Base-by-base conservation (phyloP, 495 filamentous ascomycete genomes). In the Cercophora samala region DNA sequence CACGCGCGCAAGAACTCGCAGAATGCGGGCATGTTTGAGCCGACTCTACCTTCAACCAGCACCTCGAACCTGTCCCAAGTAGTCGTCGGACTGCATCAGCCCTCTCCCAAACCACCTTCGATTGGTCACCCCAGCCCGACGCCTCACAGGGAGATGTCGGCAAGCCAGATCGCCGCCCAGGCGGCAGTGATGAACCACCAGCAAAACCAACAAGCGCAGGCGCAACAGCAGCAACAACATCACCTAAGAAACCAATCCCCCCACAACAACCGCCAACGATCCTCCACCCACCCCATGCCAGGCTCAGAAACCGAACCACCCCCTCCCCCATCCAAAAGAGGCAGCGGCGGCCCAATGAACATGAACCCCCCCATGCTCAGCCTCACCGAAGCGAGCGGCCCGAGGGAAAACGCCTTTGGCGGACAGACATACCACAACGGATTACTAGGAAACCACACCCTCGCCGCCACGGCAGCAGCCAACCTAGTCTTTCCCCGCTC, bases 91-190 rank as follows among this genome's bases (percentile, higher is more conserved):
- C 78, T 69, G 21, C 77, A 78, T 52, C 58, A 73, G 6, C 77
- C 73, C 69, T 76, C 74, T 13, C n/a, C 60, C 60, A 62, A 62
- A 61, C 5, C 8, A 29, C n/a, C n/a, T n/a, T n/a, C n/a, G 63
- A 68, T 67, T 60, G 29, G 29, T n/a, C n/a, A n/a, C 29, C 65
- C 68, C 3, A 58, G 58, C 62, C 82, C 82, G 58, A 79, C 91
- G 56, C 87, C 70, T n/a, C 71, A 70, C 61, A 74, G 74, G 51
- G 71, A 80, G 11, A 76, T 82, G 65, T 82, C 88, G 3, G 91
- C 93, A 8, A 94, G 91, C 67, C 87, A 92, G 73, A 96, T 96
- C 70, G 93, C 93, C 21, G 93, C 93, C 24, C 93, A 97, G 79
- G 87, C 93, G 21, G 93, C 93, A 24, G 93, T 97, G 17, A 80